phyloP scores from a whole-genome alignment of 2,329 filamentous ascomycete species.

The Aspergillus melleus region DNA sequence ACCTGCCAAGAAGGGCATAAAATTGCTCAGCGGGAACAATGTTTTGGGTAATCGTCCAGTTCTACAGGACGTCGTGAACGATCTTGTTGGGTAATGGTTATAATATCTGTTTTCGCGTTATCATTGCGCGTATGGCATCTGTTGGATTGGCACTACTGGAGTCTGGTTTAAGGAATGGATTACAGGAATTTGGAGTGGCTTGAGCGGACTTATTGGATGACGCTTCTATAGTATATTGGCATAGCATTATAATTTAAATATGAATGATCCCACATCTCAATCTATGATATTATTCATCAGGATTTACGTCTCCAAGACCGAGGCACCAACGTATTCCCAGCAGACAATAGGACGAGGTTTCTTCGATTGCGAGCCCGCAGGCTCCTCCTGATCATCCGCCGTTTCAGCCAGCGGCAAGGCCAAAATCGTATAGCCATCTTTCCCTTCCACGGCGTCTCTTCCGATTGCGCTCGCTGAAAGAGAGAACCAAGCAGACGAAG shows the following conservation, averaged over 20 bases:
- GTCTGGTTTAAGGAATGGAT: conserved; percentile 8
- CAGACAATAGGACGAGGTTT: conserved; percentile 28
- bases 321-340: conserved; percentile 41
- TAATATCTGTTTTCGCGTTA: not conserved
- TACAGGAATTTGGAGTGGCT: not conserved
- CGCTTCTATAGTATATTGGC: not conserved
- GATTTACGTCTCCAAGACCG: conserved; percentile 15
- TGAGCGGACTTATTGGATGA: not conserved
- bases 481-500: conserved; percentile 33
- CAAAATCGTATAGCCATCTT: conserved; percentile 42
- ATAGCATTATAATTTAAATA: not conserved
- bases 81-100: conserved; percentile 43
- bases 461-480: conserved; percentile 34
- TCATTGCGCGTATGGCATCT: not conserved
- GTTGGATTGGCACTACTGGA: conserved; percentile 4
- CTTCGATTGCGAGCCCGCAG: conserved; percentile 1
- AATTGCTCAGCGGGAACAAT: conserved; percentile 48
- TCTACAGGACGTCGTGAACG: conserved; percentile 76
- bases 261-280: not conserved
- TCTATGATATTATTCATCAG: not conserved
- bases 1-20: conserved; percentile 62
- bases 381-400: not conserved
- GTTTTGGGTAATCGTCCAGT: conserved; percentile 68
- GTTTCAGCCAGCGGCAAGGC: conserved; percentile 9
- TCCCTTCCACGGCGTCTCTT: conserved; percentile 39